These are phyloP conservation scores for Conticribra weissflogii DNA, from an alignment of 108 stramenopile genomes.

Conservation along the genomic window DNA sequence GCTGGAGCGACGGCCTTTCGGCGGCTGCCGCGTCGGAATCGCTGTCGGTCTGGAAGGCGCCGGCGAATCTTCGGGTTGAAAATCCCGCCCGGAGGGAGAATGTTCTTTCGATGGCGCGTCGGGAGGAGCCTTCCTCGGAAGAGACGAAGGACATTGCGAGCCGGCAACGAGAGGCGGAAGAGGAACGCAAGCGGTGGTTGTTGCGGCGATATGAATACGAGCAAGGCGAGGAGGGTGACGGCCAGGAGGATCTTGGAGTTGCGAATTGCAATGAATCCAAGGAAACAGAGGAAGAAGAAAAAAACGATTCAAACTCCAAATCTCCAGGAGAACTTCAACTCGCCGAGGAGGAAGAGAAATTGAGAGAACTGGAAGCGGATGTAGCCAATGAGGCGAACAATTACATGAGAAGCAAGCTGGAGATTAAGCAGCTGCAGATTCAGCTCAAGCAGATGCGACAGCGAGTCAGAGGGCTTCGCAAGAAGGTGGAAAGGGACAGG, in stretches of 20 bases:
- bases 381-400: constrained; percentile 71
- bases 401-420: constrained; percentile 78
- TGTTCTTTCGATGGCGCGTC: too few species aligned
- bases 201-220: constrained; percentile 61
- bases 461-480: constrained; percentile 36
- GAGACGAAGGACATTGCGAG: constrained; percentile 6
- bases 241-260: constrained; percentile 9
- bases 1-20: neutral
- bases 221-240: constrained; percentile 46
- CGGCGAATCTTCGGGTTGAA: neutral
- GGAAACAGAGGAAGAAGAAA: neutral
- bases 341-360: constrained; percentile 33
- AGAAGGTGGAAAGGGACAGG: constrained; percentile 50
- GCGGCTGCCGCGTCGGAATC: neutral
- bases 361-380: constrained; percentile 54
- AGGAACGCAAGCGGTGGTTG: constrained; percentile 46
- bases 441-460: constrained; percentile 55
- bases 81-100: neutral
- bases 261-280: constrained; percentile 13
- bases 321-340: constrained; percentile 29
- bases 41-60: constrained; percentile 27
- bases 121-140: neutral
- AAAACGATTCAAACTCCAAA: neutral
- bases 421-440: constrained; percentile 61
- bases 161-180: neutral